Percentiles rank a stretch among this genome's conserved stretches.
Evolutionary conservation across 768 basidiomycete genomes (phyloP).

Genomic region (Trichaptum fuscoviolaceum): DNA sequence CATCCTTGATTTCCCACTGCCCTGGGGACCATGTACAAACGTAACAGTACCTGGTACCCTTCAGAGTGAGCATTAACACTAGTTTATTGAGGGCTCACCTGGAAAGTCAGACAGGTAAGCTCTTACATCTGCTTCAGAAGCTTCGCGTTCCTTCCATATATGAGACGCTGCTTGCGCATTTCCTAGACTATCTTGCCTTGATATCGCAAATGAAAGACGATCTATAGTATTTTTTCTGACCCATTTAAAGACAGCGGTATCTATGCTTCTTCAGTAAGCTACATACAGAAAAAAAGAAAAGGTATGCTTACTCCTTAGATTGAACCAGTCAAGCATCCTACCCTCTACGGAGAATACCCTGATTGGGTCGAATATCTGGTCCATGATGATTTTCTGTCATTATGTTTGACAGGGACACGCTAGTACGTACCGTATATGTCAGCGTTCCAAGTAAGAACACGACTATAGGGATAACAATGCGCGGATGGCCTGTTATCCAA

Average conservation of each 20-base stretch:
- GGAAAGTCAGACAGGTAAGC: conserved; percentile 77
- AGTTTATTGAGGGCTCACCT: conserved; percentile 33
- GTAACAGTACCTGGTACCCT: conserved; percentile 54
- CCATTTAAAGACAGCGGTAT: conserved; percentile 75
- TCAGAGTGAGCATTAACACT: neutral
- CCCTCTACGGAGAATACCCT: conserved; percentile 78
- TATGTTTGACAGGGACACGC: neutral
- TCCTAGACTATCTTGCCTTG: conserved; percentile 11
- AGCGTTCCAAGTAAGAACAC: conserved; percentile 87
- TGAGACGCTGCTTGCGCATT: conserved; percentile 19
- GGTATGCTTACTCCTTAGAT: conserved; percentile 56
- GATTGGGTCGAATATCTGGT: conserved; percentile 87
- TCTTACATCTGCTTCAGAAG: conserved; percentile 63
- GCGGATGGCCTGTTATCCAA: conserved; percentile 85
- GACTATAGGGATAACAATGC: conserved; percentile 71
- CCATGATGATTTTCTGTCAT: neutral
- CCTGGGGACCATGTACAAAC: conserved; percentile 80
- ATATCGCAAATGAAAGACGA: conserved; percentile 29
- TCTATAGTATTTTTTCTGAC: conserved; percentile 57
- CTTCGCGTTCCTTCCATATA: conserved; percentile 81
- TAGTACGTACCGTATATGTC: conserved; percentile 70
- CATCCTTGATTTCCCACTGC: conserved; percentile 71
- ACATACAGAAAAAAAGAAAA: conserved; percentile 4
- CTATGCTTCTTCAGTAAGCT: conserved; percentile 30
- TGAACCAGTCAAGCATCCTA: conserved; percentile 81